These are phyloP conservation scores for Wilcoxina mikolae DNA, from an alignment of 495 filamentous ascomycete genomes.

Conservation along the genomic window DNA sequence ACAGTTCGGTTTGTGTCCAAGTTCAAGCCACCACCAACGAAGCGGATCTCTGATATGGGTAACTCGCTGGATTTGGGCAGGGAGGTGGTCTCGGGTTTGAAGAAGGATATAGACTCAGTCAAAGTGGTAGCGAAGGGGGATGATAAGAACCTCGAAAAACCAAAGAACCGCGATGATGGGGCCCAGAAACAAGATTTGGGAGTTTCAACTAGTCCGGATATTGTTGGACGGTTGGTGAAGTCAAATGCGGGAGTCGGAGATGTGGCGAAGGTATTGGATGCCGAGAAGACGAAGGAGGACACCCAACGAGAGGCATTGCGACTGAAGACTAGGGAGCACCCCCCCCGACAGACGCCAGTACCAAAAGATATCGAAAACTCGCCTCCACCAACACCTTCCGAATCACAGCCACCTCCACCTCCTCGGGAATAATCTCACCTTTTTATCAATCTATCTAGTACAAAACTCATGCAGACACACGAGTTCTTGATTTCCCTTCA, in stretches of 20 bases:
- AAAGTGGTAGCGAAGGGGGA: slow-evolving; percentile 10
- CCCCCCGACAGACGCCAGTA: no score
- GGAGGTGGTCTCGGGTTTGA: background rate
- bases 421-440: background rate
- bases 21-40: background rate
- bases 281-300: background rate
- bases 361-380: background rate
- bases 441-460: background rate
- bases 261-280: background rate
- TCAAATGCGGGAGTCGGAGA: background rate
- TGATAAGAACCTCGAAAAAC: slow-evolving; percentile 5
- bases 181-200: background rate
- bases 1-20: slow-evolving; percentile 18
- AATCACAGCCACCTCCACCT: background rate
- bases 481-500: background rate
- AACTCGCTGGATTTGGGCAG: background rate
- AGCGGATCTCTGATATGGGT: background rate
- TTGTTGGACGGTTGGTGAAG: background rate
- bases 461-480: no score
- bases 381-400: background rate
- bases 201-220: background rate
- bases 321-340: no score
- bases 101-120: background rate
- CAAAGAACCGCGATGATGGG: slow-evolving; percentile 6
- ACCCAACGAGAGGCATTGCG: no score